Percentiles rank a stretch among this genome's conserved stretches.
These are phyloP conservation scores for Exophiala oligosperma DNA, from an alignment of 2,329 filamentous ascomycete species.

Conservation along the genomic window DNA sequence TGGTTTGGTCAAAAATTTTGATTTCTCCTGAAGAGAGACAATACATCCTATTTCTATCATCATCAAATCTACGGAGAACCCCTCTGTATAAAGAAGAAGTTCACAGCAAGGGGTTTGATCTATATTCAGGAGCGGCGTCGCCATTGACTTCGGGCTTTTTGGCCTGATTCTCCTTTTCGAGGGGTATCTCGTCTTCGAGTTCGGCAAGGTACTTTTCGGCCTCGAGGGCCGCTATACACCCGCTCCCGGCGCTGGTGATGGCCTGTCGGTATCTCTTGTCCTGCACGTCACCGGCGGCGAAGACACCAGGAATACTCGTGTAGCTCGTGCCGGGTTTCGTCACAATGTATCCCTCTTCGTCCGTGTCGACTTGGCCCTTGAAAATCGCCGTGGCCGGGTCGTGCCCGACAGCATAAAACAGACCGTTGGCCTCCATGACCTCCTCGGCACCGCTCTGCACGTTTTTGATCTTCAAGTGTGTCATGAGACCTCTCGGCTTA, in stretches of 20 bases:
- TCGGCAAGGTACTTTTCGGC: slow-evolving; percentile 92
- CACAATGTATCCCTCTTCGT: slow-evolving; percentile 86
- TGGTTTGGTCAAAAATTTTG: too few species aligned
- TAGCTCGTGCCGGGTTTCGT: slow-evolving; percentile 85
- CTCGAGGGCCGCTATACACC: slow-evolving; percentile 93
- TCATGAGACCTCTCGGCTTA: slow-evolving; percentile 76
- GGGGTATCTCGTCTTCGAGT: slow-evolving; percentile 56
- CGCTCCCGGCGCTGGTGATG: slow-evolving; percentile 93
- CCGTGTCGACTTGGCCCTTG: slow-evolving; percentile 85
- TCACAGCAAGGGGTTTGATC: slow-evolving; percentile 64
- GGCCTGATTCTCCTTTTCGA: slow-evolving; percentile 47
- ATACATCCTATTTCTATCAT: neutral
- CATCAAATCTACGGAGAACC: neutral
- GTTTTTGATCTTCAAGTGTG: slow-evolving; percentile 80
- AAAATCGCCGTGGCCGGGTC: slow-evolving; percentile 89
- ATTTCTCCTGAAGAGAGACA: too few species aligned
- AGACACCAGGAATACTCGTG: slow-evolving; percentile 88
- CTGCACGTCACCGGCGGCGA: slow-evolving; percentile 95
- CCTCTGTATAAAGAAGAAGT: slow-evolving; percentile 1
- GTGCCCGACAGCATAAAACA: slow-evolving; percentile 97
- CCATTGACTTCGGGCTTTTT: slow-evolving; percentile 54
- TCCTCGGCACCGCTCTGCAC: slow-evolving; percentile 72
- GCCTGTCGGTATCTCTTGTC: slow-evolving; percentile 98
- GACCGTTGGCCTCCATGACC: slow-evolving; percentile 82
- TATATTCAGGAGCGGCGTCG: slow-evolving; percentile 59